These are phyloP conservation scores for Trametes cubensis DNA, from an alignment of 768 basidiomycete species.

Conservation along the genomic window DNA sequence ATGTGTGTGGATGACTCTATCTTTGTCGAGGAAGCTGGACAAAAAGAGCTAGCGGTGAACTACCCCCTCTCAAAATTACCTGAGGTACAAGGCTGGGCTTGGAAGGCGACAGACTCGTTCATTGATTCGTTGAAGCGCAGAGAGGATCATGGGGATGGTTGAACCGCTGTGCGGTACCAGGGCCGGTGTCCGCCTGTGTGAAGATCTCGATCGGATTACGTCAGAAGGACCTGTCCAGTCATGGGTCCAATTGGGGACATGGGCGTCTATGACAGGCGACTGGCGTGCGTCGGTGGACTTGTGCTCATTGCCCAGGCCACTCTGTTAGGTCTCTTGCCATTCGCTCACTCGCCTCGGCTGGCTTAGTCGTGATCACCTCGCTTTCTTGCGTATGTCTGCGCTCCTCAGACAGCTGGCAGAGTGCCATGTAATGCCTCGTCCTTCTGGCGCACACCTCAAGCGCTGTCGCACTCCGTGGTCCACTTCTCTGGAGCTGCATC, in stretches of 20 bases:
- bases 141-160: too few species aligned
- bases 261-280: neutral
- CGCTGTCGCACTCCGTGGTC: constrained; percentile 2
- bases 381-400: constrained; percentile 26
- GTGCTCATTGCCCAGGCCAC: neutral
- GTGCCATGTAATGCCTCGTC: constrained; percentile 23
- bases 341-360: constrained; percentile 3
- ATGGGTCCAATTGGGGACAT: constrained; percentile 10
- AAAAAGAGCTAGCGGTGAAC: too few species aligned
- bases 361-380: constrained; percentile 1
- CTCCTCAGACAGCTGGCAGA: constrained; percentile 15
- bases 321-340: neutral
- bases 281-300: neutral
- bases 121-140: too few species aligned
- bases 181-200: too few species aligned
- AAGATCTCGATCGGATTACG: constrained; percentile 16
- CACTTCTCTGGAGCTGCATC: constrained; percentile 2
- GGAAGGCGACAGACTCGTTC: too few species aligned
- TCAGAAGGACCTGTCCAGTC: constrained; percentile 12
- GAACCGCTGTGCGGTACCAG: too few species aligned
- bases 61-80: too few species aligned
- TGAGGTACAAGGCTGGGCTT: too few species aligned
- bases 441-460: neutral
- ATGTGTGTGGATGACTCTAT: too few species aligned
- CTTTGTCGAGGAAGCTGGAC: too few species aligned